phyloP scores from a whole-genome alignment of 108 stramenopile genomes.

The Skeletonema potamos region DNA sequence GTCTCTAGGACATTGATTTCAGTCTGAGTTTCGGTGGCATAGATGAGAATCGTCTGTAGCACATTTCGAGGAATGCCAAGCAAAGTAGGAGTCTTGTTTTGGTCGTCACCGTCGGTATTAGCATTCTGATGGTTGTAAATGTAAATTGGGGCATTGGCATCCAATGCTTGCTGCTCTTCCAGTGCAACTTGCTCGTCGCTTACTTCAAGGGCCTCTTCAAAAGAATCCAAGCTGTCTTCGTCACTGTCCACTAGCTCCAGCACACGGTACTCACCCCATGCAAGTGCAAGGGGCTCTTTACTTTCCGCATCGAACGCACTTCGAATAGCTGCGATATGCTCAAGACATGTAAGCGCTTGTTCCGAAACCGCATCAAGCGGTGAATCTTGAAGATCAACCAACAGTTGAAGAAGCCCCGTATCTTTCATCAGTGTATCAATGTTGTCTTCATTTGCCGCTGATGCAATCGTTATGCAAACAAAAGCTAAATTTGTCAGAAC shows the following conservation, averaged over 20 bases:
- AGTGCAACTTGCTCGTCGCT: background rate
- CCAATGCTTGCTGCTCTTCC: conserved; percentile 1
- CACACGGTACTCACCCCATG: background rate
- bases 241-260: background rate
- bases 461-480: background rate
- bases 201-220: background rate
- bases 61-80: background rate
- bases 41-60: conserved; percentile 1
- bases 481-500: background rate
- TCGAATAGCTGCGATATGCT: background rate
- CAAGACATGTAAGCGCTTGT: background rate
- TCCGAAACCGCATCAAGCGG: background rate
- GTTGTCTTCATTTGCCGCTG: background rate
- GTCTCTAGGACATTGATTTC: background rate
- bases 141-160: background rate
- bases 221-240: background rate
- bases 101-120: background rate
- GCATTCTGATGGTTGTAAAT: background rate
- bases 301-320: background rate
- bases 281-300: background rate
- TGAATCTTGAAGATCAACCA: background rate
- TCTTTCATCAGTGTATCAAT: background rate
- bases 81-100: background rate
- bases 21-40: background rate
- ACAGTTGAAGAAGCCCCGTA: background rate